A percentile compares a stretch with the other conserved stretches of the same genome.
phyloP scores from a whole-genome alignment of 208 protist species.

The Naegleria fowleri region DNA sequence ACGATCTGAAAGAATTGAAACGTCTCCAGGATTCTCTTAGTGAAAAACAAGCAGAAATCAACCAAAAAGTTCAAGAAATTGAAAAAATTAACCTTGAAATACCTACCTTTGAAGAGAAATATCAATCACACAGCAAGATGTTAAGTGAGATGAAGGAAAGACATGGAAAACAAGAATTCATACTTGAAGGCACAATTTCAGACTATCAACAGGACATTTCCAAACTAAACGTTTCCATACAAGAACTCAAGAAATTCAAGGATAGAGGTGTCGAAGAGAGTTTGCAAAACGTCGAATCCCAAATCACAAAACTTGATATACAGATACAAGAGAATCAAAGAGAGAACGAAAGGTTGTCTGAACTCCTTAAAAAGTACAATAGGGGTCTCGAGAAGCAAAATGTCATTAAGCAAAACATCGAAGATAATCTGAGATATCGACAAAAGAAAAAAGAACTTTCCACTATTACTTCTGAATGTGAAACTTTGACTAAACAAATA shows the following conservation, averaged over 20 bases:
- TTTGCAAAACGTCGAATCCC: background rate
- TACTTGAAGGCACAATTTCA: background rate
- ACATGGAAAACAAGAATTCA: background rate
- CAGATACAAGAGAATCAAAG: background rate
- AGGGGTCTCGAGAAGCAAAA: background rate
- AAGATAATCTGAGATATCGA: background rate
- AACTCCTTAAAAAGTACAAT: background rate
- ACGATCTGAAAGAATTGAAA: background rate
- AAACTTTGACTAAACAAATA: background rate
- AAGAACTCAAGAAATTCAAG: background rate
- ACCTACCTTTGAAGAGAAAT: background rate
- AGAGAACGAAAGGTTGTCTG: background rate
- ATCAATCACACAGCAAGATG: background rate
- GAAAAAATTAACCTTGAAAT: background rate
- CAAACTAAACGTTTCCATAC: background rate
- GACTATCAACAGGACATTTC: background rate
- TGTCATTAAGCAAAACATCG: background rate
- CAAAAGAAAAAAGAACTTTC: background rate
- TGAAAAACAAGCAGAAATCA: background rate
- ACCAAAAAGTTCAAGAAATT: background rate
- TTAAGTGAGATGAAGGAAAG: background rate
- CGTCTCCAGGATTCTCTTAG: background rate
- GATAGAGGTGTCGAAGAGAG: background rate
- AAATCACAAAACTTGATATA: background rate
- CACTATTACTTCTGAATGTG: background rate